Evolutionary conservation across 2,329 filamentous ascomycete genomes (phyloP), one percentile per base, ranked within the genome.

Genomic region (Ophiostoma sp.): DNA sequence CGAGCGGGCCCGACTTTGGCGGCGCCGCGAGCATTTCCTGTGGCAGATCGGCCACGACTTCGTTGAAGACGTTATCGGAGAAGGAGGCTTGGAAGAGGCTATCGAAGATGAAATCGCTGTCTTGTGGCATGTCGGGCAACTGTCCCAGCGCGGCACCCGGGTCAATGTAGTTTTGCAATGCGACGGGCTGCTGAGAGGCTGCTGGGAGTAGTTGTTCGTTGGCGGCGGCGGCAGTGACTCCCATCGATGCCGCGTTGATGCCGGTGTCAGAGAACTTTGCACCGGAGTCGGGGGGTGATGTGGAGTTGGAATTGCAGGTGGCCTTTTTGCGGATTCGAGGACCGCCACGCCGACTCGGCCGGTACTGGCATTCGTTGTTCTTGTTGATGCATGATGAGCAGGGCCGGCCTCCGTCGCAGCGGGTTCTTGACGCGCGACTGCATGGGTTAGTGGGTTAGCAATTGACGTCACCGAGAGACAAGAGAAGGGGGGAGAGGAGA

Each of bases 71-170:
- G 41, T 67, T 48, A 36, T 72, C 72, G 2, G 74, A 67, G 2
- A 76, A 72, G n/a, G 69, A 69, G 23, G 70, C 68, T 70, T 76
- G 75, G 71, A 82, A 82, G 54, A 82, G 75, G 69, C 79, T 80
- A 72, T 83, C 82, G 71, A 83, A 83, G 65, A 83, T 81, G 41
- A 80, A 80, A 73, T 83, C 82, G 72, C 82, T 83, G 72, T 84
- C 81, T 67, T 80, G 79, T 44, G 81, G 79, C 35, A 80, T 77
- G 72, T 83, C 82, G 31, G 80, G 81, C 7, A 84, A 76, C 69
- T 81, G 78, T 70, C 80, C 82, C 65, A 85, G 77, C 6, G 82
- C 83, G 7, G 82, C 83, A 1, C 83, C 82, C 1, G 83, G 82
- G 11, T 81, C 80, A 73, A 82, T 81, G 70, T 80, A 82, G 36